Conservation (phyloP, 2,329 filamentous ascomycete genomes). For the Trichoderma simmonsii region DNA sequence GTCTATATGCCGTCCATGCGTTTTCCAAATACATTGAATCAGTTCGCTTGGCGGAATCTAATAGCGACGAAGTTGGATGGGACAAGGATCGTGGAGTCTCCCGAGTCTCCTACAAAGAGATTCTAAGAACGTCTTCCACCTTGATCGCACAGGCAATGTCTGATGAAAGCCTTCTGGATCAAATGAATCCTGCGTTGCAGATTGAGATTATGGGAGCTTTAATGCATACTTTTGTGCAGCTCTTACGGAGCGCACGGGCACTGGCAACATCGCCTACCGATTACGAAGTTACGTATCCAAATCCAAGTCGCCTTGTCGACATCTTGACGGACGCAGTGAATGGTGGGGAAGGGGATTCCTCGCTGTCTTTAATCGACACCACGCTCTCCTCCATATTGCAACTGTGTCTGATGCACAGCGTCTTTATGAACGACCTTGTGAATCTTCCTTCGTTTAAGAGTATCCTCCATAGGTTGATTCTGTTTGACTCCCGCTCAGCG, state of each 20-base stretch:
- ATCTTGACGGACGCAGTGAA: constrained; percentile 28
- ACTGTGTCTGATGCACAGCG: constrained; percentile 27
- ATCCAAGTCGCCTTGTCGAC: constrained; percentile 22
- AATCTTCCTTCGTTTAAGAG: constrained; percentile 24
- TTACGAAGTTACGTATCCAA: not conserved
- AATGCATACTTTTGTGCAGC: constrained; percentile 29
- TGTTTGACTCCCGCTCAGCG: constrained; percentile 27
- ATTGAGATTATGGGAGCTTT: constrained; percentile 30
- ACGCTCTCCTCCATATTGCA: constrained; percentile 30
- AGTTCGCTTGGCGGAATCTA: constrained; percentile 31
- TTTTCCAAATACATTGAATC: constrained; percentile 59
- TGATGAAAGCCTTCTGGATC: constrained; percentile 50
- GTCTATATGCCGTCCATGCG: constrained; percentile 68
- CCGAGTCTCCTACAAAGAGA: constrained; percentile 9
- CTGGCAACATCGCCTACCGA: not conserved
- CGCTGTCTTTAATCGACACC: constrained; percentile 27
- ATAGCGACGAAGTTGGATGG: not conserved
- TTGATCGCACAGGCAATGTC: constrained; percentile 61
- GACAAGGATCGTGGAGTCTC: not conserved
- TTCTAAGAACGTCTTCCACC: constrained; percentile 42
- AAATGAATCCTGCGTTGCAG: constrained; percentile 25
- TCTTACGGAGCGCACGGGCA: constrained; percentile 27
- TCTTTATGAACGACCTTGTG: constrained; percentile 31
- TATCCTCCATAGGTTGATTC: constrained; percentile 27
- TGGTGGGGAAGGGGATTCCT: constrained; percentile 24